Percentiles rank a stretch among this genome's conserved stretches.
phyloP scores from a whole-genome alignment of 1,284 basidiomycete genomes.

The Melanopsichium pennsylvanicum region DNA sequence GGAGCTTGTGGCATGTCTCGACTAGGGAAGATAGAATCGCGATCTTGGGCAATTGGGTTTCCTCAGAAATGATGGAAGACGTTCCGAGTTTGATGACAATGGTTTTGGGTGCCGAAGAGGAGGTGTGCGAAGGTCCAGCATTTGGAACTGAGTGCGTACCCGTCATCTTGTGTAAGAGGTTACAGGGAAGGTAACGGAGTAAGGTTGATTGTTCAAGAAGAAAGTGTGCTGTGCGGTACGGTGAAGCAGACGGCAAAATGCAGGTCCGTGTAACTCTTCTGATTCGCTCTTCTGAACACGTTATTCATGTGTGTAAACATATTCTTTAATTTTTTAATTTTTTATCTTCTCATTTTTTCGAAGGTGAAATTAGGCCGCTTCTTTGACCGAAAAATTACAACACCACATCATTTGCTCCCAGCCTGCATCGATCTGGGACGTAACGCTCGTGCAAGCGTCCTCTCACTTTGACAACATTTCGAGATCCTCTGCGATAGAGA shows the following conservation, averaged over 20 bases:
- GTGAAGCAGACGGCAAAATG: not conserved
- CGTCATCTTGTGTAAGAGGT: constrained; percentile 10
- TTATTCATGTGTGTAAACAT: too few species aligned
- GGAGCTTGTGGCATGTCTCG: constrained; percentile 84
- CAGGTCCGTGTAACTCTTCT: constrained; percentile 27
- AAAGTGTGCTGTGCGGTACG: constrained; percentile 3
- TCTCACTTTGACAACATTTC: too few species aligned
- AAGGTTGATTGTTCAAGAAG: constrained; percentile 17
- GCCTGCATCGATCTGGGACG: too few species aligned
- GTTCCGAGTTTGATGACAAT: constrained; percentile 66
- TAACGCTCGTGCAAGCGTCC: too few species aligned
- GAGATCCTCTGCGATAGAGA: too few species aligned
- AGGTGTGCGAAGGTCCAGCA: not conserved
- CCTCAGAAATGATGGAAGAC: constrained; percentile 61
- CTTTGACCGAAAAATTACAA: too few species aligned
- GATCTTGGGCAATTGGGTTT: constrained; percentile 73
- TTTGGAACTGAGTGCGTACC: too few species aligned
- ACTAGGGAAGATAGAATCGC: constrained; percentile 89
- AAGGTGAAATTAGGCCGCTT: constrained; percentile 18
- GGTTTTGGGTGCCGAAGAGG: constrained; percentile 38
- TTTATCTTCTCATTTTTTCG: too few species aligned
- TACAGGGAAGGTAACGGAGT: not conserved
- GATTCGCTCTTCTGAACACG: not conserved
- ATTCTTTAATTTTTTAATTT: not conserved
- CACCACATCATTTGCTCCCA: too few species aligned